Evolutionary conservation across 2,329 filamentous ascomycete species (phyloP), one percentile per base, ranked within the genome.

Genomic region (Pestalotiopsis fici): DNA sequence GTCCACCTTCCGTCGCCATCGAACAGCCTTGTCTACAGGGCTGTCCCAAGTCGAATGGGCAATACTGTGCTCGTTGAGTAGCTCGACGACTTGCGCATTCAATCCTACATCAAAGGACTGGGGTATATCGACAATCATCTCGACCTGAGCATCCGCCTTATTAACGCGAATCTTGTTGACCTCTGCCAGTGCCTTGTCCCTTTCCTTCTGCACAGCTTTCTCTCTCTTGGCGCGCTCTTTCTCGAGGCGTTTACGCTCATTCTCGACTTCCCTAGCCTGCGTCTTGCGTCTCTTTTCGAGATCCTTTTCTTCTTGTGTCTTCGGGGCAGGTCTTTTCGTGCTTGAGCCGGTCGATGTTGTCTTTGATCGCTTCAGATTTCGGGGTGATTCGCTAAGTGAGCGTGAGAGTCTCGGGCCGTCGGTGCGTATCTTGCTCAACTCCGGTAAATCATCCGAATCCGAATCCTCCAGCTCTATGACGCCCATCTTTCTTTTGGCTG

Each of bases 111-210:
- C 78, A 1, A 95, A 79, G 1, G 84, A 85, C 0, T 80, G 78
- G 0, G 92, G 87, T 27, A 95, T 81, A 71, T 93, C 88, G 1
- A 94, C 84, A 63, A 95, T 90, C 92, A 96, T 95, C 77, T 96
- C 92, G 0, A 86, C 86, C 0, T 89, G 87, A 0, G 92, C 91
- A 0, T 90, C 81, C 71, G 93, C 93, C 79, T 93, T 94, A 79
- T 94, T 90, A 0, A 88, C 89, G 64, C 89, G 88, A 11, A 90
- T 80, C 73, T 91, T 93, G 78, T 95, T 95, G 55, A 90, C 91
- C 69, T 93, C 89, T 3, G 88, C 88, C 25, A 95, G 79, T 7
- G 93, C 91, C 6, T 88, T 87, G 12, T 87, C 88, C 3, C 83
- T 82, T 70, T 90, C 86, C 72, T 91, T 93, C 70, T 93, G 88